A percentile compares a stretch with the other conserved stretches of the same genome.
These are phyloP conservation scores for Gardenia jasminoides DNA, from an alignment of 257 asterid genomes.

Conservation along the genomic window DNA sequence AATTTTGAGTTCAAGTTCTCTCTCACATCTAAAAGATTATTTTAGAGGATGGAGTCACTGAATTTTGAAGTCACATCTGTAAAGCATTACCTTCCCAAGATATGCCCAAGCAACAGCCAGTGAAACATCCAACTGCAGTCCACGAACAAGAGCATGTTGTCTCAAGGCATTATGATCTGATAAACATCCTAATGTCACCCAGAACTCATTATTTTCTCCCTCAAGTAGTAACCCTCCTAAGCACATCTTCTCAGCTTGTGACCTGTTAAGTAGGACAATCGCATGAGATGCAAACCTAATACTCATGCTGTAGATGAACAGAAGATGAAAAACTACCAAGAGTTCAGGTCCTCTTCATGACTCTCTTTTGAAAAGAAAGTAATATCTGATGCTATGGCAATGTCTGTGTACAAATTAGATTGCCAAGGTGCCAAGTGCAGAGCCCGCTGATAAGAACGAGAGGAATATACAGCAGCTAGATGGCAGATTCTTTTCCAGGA, in stretches of 20 bases:
- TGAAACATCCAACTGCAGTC: slow-evolving; percentile 81
- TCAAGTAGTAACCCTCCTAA: slow-evolving; percentile 76
- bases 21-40: background rate
- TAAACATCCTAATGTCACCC: slow-evolving; percentile 94
- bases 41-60: background rate
- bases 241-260: slow-evolving; percentile 93
- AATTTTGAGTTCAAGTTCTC: background rate
- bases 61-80: background rate
- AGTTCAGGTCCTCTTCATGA: slow-evolving; percentile 33
- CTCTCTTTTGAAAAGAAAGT: slow-evolving; percentile 53
- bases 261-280: slow-evolving; percentile 48
- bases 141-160: slow-evolving; percentile 93
- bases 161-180: slow-evolving; percentile 57
- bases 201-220: slow-evolving; percentile 82
- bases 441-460: slow-evolving; percentile 86
- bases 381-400: slow-evolving; percentile 74
- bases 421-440: slow-evolving; percentile 91
- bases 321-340: slow-evolving; percentile 46
- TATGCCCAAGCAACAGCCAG: slow-evolving; percentile 97
- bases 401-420: slow-evolving; percentile 74
- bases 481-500: slow-evolving; percentile 74
- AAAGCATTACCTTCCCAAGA: slow-evolving; percentile 75
- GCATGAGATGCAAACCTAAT: slow-evolving; percentile 31
- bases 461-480: slow-evolving; percentile 67
- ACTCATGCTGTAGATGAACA: slow-evolving; percentile 16